phyloP scores from a whole-genome alignment of 768 basidiomycete genomes.

The Phanerodontia chrysosporium region DNA sequence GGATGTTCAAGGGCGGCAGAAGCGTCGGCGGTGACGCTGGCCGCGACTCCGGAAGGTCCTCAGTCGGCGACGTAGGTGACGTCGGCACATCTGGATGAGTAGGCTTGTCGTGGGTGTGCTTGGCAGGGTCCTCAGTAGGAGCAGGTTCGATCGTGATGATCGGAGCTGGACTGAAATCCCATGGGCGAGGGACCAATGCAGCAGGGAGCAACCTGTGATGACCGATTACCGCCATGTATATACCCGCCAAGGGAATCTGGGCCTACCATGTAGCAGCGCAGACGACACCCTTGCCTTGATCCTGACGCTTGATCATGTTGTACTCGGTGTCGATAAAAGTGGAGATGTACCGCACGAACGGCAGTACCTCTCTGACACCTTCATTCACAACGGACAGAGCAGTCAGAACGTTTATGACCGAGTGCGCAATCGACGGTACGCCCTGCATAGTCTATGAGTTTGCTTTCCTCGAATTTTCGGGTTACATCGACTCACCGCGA shows the following conservation, averaged over 20 bases:
- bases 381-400: constrained; percentile 65
- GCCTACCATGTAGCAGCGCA: constrained; percentile 85
- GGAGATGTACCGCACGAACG: constrained; percentile 79
- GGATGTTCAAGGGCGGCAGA: constrained; percentile 7
- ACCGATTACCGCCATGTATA: too few species aligned
- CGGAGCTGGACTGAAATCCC: constrained; percentile 61
- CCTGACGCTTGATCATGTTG: constrained; percentile 53
- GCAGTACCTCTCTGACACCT: constrained; percentile 78
- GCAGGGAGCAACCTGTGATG: constrained; percentile 67
- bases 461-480: too few species aligned
- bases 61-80: constrained; percentile 1
- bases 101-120: neutral
- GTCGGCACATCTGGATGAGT: constrained; percentile 3
- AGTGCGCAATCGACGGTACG: constrained; percentile 54
- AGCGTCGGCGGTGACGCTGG: constrained; percentile 13
- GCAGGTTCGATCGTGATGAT: constrained; percentile 12
- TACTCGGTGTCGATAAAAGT: constrained; percentile 79
- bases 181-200: constrained; percentile 72
- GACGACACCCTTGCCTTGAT: constrained; percentile 74
- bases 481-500: constrained; percentile 57
- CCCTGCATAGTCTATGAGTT: constrained; percentile 40
- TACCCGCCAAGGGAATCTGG: too few species aligned
- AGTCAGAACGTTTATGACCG: constrained; percentile 71
- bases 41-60: constrained; percentile 8
- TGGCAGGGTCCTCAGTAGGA: constrained; percentile 1